phyloP scores from a whole-genome alignment of 768 basidiomycete species.

The Tricholoma sp. region DNA sequence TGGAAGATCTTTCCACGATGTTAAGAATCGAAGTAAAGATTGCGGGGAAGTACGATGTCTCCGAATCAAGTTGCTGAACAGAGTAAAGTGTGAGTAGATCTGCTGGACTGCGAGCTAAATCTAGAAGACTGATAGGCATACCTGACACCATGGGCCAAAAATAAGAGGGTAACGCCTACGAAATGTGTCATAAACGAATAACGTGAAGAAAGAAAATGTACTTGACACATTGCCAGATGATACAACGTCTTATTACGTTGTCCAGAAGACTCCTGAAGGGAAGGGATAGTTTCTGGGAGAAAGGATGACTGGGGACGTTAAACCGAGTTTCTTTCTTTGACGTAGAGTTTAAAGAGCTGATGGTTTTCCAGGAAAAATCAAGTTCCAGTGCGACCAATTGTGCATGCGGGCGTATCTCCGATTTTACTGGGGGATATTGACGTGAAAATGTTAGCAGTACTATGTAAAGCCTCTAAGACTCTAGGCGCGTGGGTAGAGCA shows the following conservation, averaged over 20 bases:
- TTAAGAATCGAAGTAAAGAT: conserved; percentile 45
- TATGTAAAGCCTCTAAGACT: neutral
- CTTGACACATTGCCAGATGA: conserved; percentile 56
- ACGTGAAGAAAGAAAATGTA: conserved; percentile 18
- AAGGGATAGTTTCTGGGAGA: conserved; percentile 49
- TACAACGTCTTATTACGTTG: conserved; percentile 47
- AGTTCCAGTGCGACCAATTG: conserved; percentile 32
- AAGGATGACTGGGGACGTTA: conserved; percentile 36
- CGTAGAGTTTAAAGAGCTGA: conserved; percentile 6
- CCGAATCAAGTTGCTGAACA: conserved; percentile 53
- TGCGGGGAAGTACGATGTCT: conserved; percentile 41
- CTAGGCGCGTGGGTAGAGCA: conserved; percentile 4
- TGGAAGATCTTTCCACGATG: conserved; percentile 49
- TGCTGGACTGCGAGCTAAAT: neutral
- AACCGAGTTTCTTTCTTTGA: neutral
- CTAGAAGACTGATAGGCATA: conserved; percentile 19
- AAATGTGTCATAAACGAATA: neutral
- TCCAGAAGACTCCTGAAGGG: conserved; percentile 50
- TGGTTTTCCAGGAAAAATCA: conserved; percentile 30
- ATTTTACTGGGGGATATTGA: conserved; percentile 9
- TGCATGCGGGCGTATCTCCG: conserved; percentile 30
- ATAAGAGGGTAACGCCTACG: conserved; percentile 71
- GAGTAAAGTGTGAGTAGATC: neutral
- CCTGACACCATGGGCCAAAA: conserved; percentile 66
- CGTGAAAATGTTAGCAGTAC: conserved; percentile 14